Conservation (phyloP, 2,329 filamentous ascomycete species). For the Neocucurbitaria cava region DNA sequence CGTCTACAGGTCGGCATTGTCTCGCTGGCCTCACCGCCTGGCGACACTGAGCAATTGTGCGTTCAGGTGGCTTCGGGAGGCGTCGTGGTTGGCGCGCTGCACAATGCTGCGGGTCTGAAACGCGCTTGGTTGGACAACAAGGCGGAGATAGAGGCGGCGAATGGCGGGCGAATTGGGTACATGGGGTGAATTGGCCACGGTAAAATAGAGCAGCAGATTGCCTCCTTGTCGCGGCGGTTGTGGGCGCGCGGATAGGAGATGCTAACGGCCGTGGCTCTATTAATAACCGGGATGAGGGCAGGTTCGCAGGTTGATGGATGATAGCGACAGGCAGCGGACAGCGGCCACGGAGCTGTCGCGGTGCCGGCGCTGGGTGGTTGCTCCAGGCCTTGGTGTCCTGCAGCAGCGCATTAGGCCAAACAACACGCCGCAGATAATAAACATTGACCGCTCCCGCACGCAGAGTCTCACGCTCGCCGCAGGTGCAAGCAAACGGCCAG, state of each 20-base stretch:
- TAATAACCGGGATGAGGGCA: too few relatives aligned
- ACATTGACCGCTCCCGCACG: too few relatives aligned
- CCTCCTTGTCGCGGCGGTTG: conserved; percentile 9
- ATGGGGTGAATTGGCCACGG: conserved; percentile 18
- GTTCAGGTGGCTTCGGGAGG: conserved; percentile 15
- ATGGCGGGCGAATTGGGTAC: conserved; percentile 1
- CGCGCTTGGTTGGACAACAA: conserved; percentile 23
- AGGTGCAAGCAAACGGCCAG: not conserved
- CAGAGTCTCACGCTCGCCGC: not conserved
- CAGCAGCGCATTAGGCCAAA: not conserved
- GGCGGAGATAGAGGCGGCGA: conserved; percentile 15
- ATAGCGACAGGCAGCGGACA: not conserved
- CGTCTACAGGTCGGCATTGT: not conserved
- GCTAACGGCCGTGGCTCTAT: too few relatives aligned
- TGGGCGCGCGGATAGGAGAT: conserved; percentile 8
- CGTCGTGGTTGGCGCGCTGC: conserved; percentile 19
- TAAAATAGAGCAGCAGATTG: conserved; percentile 18
- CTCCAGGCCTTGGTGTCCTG: not conserved
- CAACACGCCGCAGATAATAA: too few relatives aligned
- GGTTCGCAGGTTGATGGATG: too few relatives aligned
- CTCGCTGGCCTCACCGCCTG: conserved; percentile 6
- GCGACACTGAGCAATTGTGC: not conserved
- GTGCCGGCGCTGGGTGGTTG: not conserved
- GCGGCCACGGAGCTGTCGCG: not conserved
- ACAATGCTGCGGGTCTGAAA: conserved; percentile 15